phyloP scores from a whole-genome alignment of 225 moss, liverwort and hornwort genomes.

The Marchantia polymorpha region DNA sequence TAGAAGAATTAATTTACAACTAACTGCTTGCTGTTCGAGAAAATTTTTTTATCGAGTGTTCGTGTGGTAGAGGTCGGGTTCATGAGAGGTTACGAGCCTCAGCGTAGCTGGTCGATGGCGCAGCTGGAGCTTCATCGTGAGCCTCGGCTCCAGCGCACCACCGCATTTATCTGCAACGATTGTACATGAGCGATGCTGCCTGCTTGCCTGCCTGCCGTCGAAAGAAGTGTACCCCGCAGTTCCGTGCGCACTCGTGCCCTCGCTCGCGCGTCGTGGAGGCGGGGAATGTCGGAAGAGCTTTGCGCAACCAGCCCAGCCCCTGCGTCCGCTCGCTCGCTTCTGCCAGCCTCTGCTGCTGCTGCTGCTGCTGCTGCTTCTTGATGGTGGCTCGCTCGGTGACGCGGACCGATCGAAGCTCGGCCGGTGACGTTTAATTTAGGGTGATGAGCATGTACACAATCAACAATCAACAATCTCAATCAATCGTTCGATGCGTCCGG shows the following conservation, averaged over 20 bases:
- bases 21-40: neutral
- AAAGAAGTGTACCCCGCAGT: neutral
- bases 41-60: neutral
- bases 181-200: neutral
- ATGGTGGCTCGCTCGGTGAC: neutral
- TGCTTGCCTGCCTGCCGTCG: neutral
- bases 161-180: neutral
- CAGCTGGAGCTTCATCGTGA: neutral
- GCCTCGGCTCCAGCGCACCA: neutral
- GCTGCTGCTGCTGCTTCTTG: neutral
- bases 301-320: neutral
- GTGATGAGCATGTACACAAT: neutral
- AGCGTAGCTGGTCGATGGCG: neutral
- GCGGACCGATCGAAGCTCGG: neutral
- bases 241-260: neutral
- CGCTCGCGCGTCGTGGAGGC: neutral
- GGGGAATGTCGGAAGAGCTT: neutral
- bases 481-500: neutral
- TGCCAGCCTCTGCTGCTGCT: neutral
- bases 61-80: neutral
- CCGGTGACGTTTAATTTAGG: neutral
- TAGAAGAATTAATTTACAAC: neutral
- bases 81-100: neutral
- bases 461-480: no score
- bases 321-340: neutral